Percentiles rank a stretch among this genome's conserved stretches.
Evolutionary conservation across 2,329 filamentous ascomycete genomes (phyloP).

Genomic region (Zymoseptoria pseudotritici): DNA sequence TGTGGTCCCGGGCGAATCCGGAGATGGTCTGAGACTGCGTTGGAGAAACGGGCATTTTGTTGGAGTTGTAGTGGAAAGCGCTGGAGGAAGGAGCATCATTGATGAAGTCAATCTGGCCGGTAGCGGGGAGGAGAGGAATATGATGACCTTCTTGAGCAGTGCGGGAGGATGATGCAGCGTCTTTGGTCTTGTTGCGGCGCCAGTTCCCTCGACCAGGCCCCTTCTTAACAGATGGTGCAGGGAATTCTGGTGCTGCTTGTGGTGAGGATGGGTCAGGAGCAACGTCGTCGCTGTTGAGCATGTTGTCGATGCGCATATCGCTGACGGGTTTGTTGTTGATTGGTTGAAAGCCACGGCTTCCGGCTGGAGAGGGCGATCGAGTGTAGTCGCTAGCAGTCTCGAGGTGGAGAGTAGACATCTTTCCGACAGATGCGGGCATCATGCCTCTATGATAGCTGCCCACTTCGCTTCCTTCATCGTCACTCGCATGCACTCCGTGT

Average conservation of each 20-base stretch:
- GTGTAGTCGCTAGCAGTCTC: slow-evolving; percentile 40
- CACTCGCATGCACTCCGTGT: slow-evolving; percentile 20
- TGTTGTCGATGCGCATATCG: slow-evolving; percentile 43
- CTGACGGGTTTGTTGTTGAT: slow-evolving; percentile 32
- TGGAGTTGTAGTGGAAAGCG: slow-evolving; percentile 4
- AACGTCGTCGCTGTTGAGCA: slow-evolving; percentile 41
- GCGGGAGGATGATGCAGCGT: slow-evolving; percentile 8
- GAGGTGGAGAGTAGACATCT: slow-evolving; percentile 13
- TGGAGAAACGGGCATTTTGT: slow-evolving; percentile 11
- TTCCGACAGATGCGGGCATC: slow-evolving; percentile 10
- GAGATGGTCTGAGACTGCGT: slow-evolving; percentile 1
- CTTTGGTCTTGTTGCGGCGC: slow-evolving; percentile 34
- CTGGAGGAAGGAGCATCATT: slow-evolving; percentile 15
- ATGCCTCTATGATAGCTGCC: slow-evolving; percentile 15
- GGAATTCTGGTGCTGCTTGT: slow-evolving; percentile 20
- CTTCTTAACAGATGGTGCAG: slow-evolving; percentile 28
- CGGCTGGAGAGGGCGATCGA: slow-evolving; percentile 36
- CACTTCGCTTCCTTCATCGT: slow-evolving; percentile 26
- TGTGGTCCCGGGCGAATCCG: slow-evolving; percentile 20
- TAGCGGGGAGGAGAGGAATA: slow-evolving; percentile 29
- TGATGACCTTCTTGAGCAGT: slow-evolving; percentile 16
- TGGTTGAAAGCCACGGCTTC: slow-evolving; percentile 30
- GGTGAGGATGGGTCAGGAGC: slow-evolving; percentile 17
- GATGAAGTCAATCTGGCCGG: slow-evolving; percentile 23
- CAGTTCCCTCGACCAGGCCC: slow-evolving; percentile 45